Evolutionary conservation across 1,284 basidiomycete species (phyloP).

Genomic region (Quambalaria eucalypti): DNA sequence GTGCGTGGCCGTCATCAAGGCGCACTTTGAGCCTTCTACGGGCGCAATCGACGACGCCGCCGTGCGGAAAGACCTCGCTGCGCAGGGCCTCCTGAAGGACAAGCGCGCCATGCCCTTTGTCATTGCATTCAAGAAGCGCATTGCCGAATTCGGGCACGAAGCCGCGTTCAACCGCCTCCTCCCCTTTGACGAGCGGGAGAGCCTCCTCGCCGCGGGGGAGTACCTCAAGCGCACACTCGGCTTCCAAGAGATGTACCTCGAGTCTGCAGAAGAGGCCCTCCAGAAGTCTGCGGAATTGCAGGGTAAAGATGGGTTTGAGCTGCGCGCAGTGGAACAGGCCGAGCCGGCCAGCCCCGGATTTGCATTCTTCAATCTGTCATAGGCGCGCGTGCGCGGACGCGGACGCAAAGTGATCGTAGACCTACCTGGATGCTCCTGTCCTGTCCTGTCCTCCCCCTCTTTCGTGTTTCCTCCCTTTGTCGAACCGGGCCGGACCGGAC

Average conservation of each 20-base stretch:
- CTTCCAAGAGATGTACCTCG: slow-evolving; percentile 63
- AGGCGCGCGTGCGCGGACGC: neutral
- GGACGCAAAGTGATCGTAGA: too few species aligned
- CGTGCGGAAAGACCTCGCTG: slow-evolving; percentile 62
- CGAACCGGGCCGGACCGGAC: too few species aligned
- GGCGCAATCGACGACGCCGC: slow-evolving; percentile 74
- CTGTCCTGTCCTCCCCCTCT: too few species aligned
- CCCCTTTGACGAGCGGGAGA: slow-evolving; percentile 75
- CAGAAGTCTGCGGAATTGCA: slow-evolving; percentile 50
- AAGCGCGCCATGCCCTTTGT: slow-evolving; percentile 94
- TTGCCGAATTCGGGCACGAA: slow-evolving; percentile 66
- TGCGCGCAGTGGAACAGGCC: slow-evolving; percentile 65
- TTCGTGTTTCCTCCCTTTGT: too few species aligned
- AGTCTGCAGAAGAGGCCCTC: slow-evolving; percentile 62
- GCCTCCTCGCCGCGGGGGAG: slow-evolving; percentile 51
- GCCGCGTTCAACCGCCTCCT: slow-evolving; percentile 83
- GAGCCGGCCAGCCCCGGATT: slow-evolving; percentile 60
- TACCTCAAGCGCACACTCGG: slow-evolving; percentile 78
- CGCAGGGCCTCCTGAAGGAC: slow-evolving; percentile 82
- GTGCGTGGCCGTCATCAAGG: slow-evolving; percentile 68
- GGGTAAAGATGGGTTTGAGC: slow-evolving; percentile 57
- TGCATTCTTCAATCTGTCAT: neutral
- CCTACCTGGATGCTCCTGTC: too few species aligned
- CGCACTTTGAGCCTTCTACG: slow-evolving; percentile 58
- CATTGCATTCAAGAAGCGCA: slow-evolving; percentile 84